Conservation (phyloP, 768 basidiomycete species). For the Udeniomyces megalosporus region DNA sequence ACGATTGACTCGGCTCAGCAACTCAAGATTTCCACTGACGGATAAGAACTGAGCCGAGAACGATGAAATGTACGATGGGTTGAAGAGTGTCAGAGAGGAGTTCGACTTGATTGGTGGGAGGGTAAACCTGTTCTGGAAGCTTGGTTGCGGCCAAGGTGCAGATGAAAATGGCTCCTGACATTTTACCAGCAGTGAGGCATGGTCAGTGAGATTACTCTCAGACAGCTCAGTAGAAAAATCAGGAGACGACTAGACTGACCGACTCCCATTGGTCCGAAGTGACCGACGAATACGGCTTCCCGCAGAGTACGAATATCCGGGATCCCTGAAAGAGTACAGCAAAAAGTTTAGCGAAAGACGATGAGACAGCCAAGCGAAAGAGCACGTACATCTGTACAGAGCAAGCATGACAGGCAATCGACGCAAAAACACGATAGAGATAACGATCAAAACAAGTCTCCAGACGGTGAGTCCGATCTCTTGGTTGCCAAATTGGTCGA, state of each 20-base stretch:
- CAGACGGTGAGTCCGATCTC: constrained; percentile 58
- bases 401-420: constrained; percentile 70
- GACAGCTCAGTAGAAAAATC: background rate
- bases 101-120: constrained; percentile 45
- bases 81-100: constrained; percentile 61
- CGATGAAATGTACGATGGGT: constrained; percentile 89
- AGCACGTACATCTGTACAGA: constrained; percentile 48
- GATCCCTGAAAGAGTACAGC: constrained; percentile 32
- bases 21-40: constrained; percentile 23
- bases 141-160: constrained; percentile 29
- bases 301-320: constrained; percentile 89
- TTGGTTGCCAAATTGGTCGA: constrained; percentile 53
- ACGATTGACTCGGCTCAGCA: background rate
- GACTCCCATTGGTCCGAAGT: constrained; percentile 80
- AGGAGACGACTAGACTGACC: background rate
- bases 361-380: constrained; percentile 22
- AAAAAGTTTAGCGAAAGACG: no score
- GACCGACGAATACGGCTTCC: constrained; percentile 86
- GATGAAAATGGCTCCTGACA: constrained; percentile 74
- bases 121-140: constrained; percentile 28
- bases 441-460: constrained; percentile 66
- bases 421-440: constrained; percentile 65
- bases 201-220: constrained; percentile 35
- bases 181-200: no score
- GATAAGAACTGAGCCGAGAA: constrained; percentile 66